Percentiles rank a stretch among this genome's conserved stretches.
Conservation (phyloP, 306 rosid genomes). For the Rosa rugosa region DNA sequence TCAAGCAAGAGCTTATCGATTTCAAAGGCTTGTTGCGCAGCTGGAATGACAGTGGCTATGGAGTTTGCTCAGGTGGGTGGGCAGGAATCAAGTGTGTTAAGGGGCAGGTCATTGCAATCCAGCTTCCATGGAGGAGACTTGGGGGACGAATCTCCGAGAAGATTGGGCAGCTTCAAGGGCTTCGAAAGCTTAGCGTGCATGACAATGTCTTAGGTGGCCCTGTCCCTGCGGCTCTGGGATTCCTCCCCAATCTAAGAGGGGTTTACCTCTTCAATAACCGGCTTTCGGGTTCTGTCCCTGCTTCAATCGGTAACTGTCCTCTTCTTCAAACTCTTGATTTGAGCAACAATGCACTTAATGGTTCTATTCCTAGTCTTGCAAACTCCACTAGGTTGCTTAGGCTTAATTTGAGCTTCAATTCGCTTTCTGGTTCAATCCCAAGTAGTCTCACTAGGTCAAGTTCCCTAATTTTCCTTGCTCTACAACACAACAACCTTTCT, state of each 20-base stretch:
- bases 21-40: constrained; percentile 58
- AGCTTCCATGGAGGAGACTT: constrained; percentile 90
- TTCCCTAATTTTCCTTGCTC: constrained; percentile 65
- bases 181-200: constrained; percentile 79
- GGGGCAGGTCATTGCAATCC: constrained; percentile 86
- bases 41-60: constrained; percentile 81
- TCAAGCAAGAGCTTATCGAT: constrained; percentile 64
- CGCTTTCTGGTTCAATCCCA: constrained; percentile 77
- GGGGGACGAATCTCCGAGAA: constrained; percentile 77
- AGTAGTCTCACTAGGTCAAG: constrained; percentile 41
- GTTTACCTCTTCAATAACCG: constrained; percentile 84
- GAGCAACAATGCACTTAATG: constrained; percentile 67
- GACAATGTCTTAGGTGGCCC: constrained; percentile 63
- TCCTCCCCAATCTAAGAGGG: constrained; percentile 81
- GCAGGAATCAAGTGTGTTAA: constrained; percentile 84
- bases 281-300: constrained; percentile 80
- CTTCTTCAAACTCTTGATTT: constrained; percentile 83
- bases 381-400: constrained; percentile 65
- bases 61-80: constrained; percentile 92
- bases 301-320: constrained; percentile 69
- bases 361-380: constrained; percentile 66
- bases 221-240: constrained; percentile 67
- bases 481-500: constrained; percentile 70
- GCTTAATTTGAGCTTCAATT: constrained; percentile 76
- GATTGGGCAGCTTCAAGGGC: constrained; percentile 73